Evolutionary conservation across 345 rosid species (phyloP).

Genomic region (Adansonia digitata): DNA sequence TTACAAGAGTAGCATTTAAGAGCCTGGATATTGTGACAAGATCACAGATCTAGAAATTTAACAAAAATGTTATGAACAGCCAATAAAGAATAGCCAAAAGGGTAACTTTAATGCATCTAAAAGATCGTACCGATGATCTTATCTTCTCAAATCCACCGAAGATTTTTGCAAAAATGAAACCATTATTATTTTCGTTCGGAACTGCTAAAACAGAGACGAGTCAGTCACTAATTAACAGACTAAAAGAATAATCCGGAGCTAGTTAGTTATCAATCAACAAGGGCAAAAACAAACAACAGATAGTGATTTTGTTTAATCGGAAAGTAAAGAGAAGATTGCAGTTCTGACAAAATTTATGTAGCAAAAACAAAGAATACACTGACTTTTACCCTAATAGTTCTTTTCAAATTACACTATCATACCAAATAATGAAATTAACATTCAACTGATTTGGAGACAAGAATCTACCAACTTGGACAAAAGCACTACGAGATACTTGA

Average conservation of each 20-base stretch:
- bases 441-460: too few relatives aligned
- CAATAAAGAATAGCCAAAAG: constrained; percentile 8
- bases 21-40: constrained; percentile 99
- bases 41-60: constrained; percentile 95
- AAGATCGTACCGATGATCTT: constrained; percentile 69
- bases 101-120: constrained; percentile 6
- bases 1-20: constrained; percentile 98
- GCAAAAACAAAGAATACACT: not conserved
- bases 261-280: constrained; percentile 3
- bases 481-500: not conserved
- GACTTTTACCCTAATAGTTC: not conserved
- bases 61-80: constrained; percentile 43
- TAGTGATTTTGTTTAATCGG: constrained; percentile 9
- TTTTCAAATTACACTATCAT: not conserved
- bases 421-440: too few relatives aligned
- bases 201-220: constrained; percentile 7
- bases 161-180: constrained; percentile 83
- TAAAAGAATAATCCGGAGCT: not conserved
- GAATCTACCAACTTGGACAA: not conserved
- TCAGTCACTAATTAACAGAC: constrained; percentile 3
- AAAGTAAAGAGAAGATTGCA: not conserved
- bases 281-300: not conserved
- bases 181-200: constrained; percentile 47
- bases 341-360: not conserved
- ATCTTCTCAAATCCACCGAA: constrained; percentile 95